Conservation (phyloP, 1,284 basidiomycete species). For the Ganoderma resinaceum region DNA sequence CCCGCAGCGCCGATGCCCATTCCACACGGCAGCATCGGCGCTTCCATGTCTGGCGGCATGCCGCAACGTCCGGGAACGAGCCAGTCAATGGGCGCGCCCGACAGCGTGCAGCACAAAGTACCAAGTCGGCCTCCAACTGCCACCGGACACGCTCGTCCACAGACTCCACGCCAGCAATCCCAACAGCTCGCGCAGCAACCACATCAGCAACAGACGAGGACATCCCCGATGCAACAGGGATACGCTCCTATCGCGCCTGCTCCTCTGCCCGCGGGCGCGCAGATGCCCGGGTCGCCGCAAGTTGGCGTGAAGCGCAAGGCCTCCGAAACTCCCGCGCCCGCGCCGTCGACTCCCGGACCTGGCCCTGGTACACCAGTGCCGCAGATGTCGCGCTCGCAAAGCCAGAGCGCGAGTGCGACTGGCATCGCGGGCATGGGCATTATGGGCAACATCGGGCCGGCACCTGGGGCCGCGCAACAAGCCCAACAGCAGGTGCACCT, state of each 20-base stretch:
- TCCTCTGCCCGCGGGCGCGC: conserved; percentile 24
- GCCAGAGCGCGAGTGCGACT: conserved; percentile 24
- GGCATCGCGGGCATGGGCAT: conserved; percentile 32
- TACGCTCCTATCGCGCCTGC: conserved; percentile 39
- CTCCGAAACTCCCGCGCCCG: conserved; percentile 31
- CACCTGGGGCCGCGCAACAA: neutral
- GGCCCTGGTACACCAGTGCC: conserved; percentile 12
- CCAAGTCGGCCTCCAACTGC: conserved; percentile 35
- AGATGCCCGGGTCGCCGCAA: conserved; percentile 34
- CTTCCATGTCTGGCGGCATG: conserved; percentile 4
- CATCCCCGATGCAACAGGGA: conserved; percentile 31
- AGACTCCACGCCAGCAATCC: conserved; percentile 23
- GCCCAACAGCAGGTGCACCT: neutral
- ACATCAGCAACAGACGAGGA: conserved; percentile 26
- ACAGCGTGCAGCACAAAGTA: conserved; percentile 20
- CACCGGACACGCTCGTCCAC: conserved; percentile 24
- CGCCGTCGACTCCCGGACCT: conserved; percentile 8
- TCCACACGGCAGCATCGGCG: conserved; percentile 6
- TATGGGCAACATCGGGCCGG: conserved; percentile 29
- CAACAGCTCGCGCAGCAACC: conserved; percentile 28
- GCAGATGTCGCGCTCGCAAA: conserved; percentile 27
- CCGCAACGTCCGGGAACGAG: conserved; percentile 32
- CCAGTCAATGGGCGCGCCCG: conserved; percentile 26
- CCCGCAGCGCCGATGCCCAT: conserved; percentile 25
- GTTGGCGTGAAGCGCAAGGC: conserved; percentile 35